Evolutionary conservation across 2,329 filamentous ascomycete species (phyloP).

Genomic region (Pseudogymnoascus sp.): DNA sequence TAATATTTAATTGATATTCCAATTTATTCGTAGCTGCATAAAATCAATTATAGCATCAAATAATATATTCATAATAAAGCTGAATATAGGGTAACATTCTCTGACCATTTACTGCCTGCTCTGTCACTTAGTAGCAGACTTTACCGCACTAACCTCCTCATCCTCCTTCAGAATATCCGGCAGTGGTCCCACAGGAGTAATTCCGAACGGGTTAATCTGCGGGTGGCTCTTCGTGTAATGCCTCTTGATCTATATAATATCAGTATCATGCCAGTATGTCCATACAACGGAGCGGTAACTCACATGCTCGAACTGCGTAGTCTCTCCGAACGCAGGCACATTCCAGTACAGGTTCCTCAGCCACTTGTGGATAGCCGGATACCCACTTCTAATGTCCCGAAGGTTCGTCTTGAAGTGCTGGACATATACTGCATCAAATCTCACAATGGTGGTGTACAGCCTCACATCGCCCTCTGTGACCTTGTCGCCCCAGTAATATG

Average conservation of each 20-base stretch:
- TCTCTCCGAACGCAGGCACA: conserved; percentile 49
- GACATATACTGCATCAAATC: conserved; percentile 64
- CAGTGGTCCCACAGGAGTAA: conserved; percentile 78
- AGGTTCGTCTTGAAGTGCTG: conserved; percentile 59
- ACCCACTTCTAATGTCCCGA: conserved; percentile 35
- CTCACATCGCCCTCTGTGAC: conserved; percentile 80
- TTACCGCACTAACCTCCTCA: conserved; percentile 64
- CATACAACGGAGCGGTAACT: conserved; percentile 18
- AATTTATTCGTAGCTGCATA: background rate
- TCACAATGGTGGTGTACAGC: conserved; percentile 55
- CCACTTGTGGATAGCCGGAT: conserved; percentile 62
- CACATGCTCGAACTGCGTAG: conserved; percentile 28
- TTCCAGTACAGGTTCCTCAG: conserved; percentile 62
- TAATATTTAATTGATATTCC: background rate
- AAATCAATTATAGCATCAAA: background rate
- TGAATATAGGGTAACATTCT: background rate
- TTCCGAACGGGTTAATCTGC: conserved; percentile 61
- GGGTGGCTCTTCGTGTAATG: conserved; percentile 82
- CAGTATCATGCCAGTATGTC: conserved; percentile 16
- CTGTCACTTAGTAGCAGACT: conserved; percentile 16
- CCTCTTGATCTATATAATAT: conserved; percentile 55
- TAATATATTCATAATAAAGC: background rate
- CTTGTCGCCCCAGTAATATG: conserved; percentile 67
- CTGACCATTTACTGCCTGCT: background rate
- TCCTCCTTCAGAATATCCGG: conserved; percentile 73